Percentiles rank a stretch among this genome's conserved stretches.
These are phyloP conservation scores for Cladosporium sp. DNA, from an alignment of 2,329 filamentous ascomycete species.

Conservation along the genomic window DNA sequence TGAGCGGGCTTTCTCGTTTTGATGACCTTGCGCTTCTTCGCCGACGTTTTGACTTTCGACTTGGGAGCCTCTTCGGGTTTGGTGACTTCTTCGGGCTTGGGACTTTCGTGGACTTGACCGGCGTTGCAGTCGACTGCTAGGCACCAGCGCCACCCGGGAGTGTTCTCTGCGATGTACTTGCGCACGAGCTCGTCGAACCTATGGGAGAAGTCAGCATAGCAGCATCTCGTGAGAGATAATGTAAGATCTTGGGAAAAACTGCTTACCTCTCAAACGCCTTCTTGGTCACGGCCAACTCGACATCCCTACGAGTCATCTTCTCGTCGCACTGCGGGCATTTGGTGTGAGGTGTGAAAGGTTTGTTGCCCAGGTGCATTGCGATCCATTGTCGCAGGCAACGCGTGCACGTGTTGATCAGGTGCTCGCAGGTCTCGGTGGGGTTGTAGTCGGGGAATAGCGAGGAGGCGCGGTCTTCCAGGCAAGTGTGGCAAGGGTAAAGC, in stretches of 20 bases:
- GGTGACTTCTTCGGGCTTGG: neutral
- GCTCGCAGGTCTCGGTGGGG: conserved; percentile 32
- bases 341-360: neutral
- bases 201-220: conserved; percentile 40
- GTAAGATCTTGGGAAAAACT: conserved; percentile 22
- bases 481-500: conserved; percentile 20
- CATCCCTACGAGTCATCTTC: conserved; percentile 40
- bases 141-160: conserved; percentile 49
- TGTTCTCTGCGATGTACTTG: conserved; percentile 22
- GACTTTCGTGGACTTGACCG: conserved; percentile 42
- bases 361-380: conserved; percentile 21
- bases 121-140: conserved; percentile 44
- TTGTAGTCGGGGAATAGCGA: conserved; percentile 30
- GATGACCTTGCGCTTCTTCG: too few species aligned
- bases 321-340: conserved; percentile 48
- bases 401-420: conserved; percentile 34
- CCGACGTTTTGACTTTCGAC: neutral
- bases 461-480: conserved; percentile 16
- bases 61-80: neutral
- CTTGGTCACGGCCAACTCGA: conserved; percentile 42
- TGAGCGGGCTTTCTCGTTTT: too few species aligned
- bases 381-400: conserved; percentile 36
- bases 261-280: conserved; percentile 46
- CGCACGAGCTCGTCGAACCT: conserved; percentile 31
- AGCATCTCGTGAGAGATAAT: conserved; percentile 25